A percentile compares a stretch with the other conserved stretches of the same genome.
Evolutionary conservation across 352 stramenopile genomes (phyloP).

Genomic region (Hyaloperonospora arabidopsidis): DNA sequence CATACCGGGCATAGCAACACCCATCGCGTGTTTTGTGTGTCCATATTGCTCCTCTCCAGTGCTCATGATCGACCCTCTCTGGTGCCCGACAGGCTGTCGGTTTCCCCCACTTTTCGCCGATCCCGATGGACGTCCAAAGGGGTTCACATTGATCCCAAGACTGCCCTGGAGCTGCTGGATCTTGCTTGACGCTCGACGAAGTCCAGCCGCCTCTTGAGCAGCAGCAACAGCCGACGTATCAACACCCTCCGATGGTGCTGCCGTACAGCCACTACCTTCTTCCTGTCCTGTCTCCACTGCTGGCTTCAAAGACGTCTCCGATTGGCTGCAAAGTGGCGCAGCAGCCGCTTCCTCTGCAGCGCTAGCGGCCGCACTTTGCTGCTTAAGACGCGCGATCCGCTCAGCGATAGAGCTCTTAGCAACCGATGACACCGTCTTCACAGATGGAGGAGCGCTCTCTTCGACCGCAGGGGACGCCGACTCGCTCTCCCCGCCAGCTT

Average conservation of each 20-base stretch:
- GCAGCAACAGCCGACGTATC: constrained; percentile 26
- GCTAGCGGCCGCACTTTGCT: constrained; percentile 46
- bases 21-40: constrained; percentile 57
- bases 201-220: constrained; percentile 27
- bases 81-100: constrained; percentile 26
- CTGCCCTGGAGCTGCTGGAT: constrained; percentile 76
- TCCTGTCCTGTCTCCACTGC: constrained; percentile 8
- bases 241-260: constrained; percentile 13
- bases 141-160: constrained; percentile 80
- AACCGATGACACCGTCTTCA: constrained; percentile 14
- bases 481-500: constrained; percentile 43
- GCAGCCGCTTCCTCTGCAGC: constrained; percentile 19
- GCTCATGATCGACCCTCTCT: constrained; percentile 62
- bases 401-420: constrained; percentile 58
- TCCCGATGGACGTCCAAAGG: constrained; percentile 47
- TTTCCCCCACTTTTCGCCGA: constrained; percentile 30
- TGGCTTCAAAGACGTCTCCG: constrained; percentile 10
- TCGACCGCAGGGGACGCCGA: constrained; percentile 26
- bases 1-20: constrained; percentile 75
- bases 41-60: constrained; percentile 77
- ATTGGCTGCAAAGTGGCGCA: constrained; percentile 25
- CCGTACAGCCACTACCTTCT: constrained; percentile 13
- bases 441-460: constrained; percentile 11
- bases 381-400: constrained; percentile 64
- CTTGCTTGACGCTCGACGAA: constrained; percentile 33